Base-by-base conservation (phyloP, 352 stramenopile genomes). In the Globisporangium splendens region DNA sequence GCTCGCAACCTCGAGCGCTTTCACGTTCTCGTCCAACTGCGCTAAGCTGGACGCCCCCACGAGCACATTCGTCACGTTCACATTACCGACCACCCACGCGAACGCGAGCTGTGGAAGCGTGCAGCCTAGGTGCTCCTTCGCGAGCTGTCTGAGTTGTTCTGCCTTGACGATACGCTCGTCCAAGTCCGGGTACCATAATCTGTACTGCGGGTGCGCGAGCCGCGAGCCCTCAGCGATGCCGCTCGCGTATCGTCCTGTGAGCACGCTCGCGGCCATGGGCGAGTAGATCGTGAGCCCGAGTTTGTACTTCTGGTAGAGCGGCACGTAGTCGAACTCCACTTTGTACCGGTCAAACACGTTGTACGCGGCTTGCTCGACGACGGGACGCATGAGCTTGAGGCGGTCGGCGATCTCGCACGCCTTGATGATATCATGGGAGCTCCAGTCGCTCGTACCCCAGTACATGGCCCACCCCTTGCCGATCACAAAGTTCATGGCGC, bases 401-500 rank as follows among this genome's bases (percentile, higher is more conserved):
- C 67, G 69, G 46, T 83, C 69, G 12, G 63, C 68, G 48, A 86
- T 83, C 56, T 72, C 28, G 28, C 28, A 35, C 28, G 72, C 78
- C 57, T 86, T 66, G 18, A 70, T 70, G 38, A 81, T 73, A 64
- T 86, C 59, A 24, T 73, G 50, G 6, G 76, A 62, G 41, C 43
- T 75, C 75, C 75, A 86, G 51, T 86, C 75, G 50, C 62, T 77
- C n/a, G 77, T 86, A 13, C 75, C 75, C 77, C 77, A 69, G 28
- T 35, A 35, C 28, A 35, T 35, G 28, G 28, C 28, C 28, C 28
- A 35, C 5, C 28, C 28, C 49, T 75, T 60, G 35, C 72, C 59
- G 57, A 75, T 75, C 22, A 81, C 39, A 56, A 76, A 80, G 75
- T 89, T 91, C 67, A 93, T 85, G 17, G 73, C 72, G 4, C 66